Evolutionary conservation across 2,329 filamentous ascomycete species (phyloP).

Genomic region (Aspergillus uvarum): DNA sequence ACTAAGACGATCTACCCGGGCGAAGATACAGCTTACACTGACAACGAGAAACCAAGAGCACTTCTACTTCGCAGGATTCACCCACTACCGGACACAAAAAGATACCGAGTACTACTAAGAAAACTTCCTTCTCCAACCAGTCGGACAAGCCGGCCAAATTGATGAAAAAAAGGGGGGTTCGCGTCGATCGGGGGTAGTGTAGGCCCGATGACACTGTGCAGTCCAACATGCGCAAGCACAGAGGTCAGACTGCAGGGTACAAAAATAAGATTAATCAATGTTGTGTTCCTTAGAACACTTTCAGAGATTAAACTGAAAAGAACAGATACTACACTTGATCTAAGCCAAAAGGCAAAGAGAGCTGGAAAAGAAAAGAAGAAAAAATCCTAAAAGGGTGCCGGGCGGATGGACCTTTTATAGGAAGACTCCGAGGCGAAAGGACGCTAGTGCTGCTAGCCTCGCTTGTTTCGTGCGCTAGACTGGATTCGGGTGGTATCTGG

Average conservation of each 20-base stretch:
- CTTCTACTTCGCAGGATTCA: no score
- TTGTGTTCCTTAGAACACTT: conserved; percentile 70
- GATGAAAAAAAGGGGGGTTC: conserved; percentile 62
- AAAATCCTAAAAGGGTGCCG: conserved; percentile 29
- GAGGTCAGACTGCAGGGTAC: conserved; percentile 55
- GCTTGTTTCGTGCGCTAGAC: conserved; percentile 7
- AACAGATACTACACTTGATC: conserved; percentile 96
- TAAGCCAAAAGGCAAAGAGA: conserved; percentile 64
- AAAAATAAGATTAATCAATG: conserved; percentile 85
- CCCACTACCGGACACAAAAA: no score
- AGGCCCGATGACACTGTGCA: conserved; percentile 73
- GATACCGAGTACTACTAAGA: not conserved
- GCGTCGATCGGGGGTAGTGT: conserved; percentile 73
- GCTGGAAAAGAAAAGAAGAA: conserved; percentile 48
- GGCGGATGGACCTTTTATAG: conserved; percentile 13
- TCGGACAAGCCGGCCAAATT: conserved; percentile 52
- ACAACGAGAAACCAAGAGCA: no score
- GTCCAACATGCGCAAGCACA: conserved; percentile 69
- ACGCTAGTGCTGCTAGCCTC: conserved; percentile 11
- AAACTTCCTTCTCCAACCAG: conserved; percentile 57
- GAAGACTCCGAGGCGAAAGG: not conserved
- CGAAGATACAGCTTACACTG: no score
- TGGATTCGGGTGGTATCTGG: not conserved
- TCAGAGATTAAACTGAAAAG: conserved; percentile 97
- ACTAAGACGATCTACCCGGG: not conserved